A percentile compares a stretch with the other conserved stretches of the same genome.
These are phyloP conservation scores for Triticum aestivum DNA, from an alignment of 176 grass and related monocot genomes.

Conservation along the genomic window DNA sequence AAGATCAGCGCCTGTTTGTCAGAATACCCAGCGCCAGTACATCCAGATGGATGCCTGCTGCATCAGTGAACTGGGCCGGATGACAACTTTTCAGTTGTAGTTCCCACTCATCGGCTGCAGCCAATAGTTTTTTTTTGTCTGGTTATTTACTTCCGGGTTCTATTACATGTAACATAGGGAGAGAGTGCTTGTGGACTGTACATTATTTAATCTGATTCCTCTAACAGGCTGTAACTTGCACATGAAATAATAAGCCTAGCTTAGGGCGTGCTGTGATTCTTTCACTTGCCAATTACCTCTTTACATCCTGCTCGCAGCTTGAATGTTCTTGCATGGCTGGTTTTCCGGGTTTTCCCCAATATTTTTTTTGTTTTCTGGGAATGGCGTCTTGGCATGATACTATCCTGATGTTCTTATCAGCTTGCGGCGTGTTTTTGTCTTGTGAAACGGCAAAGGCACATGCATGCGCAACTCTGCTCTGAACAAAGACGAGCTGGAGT, in stretches of 20 bases:
- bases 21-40: not conserved
- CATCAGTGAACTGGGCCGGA: not conserved
- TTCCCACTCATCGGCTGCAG: not conserved
- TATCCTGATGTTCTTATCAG: not conserved
- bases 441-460: constrained; percentile 29
- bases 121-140: not conserved
- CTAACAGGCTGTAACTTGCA: constrained; percentile 31
- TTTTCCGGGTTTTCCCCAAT: too few species aligned
- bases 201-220: constrained; percentile 38
- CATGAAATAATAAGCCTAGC: constrained; percentile 23
- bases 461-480: constrained; percentile 32
- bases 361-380: too few species aligned
- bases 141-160: constrained; percentile 9
- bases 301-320: not conserved
- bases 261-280: constrained; percentile 30
- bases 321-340: too few species aligned
- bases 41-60: not conserved
- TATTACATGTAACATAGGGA: constrained; percentile 38
- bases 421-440: not conserved
- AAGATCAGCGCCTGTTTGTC: constrained; percentile 9
- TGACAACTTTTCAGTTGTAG: constrained; percentile 11
- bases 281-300: not conserved
- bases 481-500: constrained; percentile 23
- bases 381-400: not conserved
- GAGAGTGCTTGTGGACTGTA: constrained; percentile 36